Evolutionary conservation across 345 rosid species (phyloP), one percentile per base, ranked within the genome.

Genomic region (Noccaea caerulescens): DNA sequence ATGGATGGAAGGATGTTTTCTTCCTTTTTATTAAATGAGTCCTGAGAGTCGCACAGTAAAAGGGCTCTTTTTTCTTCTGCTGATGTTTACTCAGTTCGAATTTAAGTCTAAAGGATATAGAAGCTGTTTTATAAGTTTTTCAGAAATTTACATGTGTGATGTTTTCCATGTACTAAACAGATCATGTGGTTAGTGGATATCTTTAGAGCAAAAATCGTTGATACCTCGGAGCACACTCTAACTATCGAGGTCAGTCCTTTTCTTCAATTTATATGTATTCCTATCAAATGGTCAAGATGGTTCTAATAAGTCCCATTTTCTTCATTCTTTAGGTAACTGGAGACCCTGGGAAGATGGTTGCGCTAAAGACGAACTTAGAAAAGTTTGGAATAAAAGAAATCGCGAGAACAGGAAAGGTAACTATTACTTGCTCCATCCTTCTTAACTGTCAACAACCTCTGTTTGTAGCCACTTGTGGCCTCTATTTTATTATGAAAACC

Each of bases 341-440:
- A 72, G 97, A 91, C 78, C 97, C 98, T 4, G 98, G 98, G 57
- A 93, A 93, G 82, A 84, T 93, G 85, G 91, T 68, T 72, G 98
- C 96, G 43, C 86, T 91, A 30, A 82, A 68, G 51, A 82, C 86
- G 60, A 93, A 86, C 79, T 72, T 93, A 67, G 84, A 85, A 77
- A 93, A 93, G 80, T 93, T 93, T 82, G 97, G 98, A 25, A 87
- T 93, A 80, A 91, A 58, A 76, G 97, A 91, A 86, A 83, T 93
- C 57, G 92, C 93, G 0, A 85, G 98, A 81, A 77, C 80, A 1
- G 80, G 80, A 49, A 77, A 72, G 80, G 80, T 77, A 59, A 50
- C 34, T 13, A 18, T 20, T 41, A 5, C n/a, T 55, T 55, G n/a
- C 41, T 52, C 44, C 51, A 53, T 43, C 36, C 43, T 60, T 68